Evolutionary conservation across 2,329 filamentous ascomycete genomes (phyloP).

Genomic region (Diaporthe batatas): DNA sequence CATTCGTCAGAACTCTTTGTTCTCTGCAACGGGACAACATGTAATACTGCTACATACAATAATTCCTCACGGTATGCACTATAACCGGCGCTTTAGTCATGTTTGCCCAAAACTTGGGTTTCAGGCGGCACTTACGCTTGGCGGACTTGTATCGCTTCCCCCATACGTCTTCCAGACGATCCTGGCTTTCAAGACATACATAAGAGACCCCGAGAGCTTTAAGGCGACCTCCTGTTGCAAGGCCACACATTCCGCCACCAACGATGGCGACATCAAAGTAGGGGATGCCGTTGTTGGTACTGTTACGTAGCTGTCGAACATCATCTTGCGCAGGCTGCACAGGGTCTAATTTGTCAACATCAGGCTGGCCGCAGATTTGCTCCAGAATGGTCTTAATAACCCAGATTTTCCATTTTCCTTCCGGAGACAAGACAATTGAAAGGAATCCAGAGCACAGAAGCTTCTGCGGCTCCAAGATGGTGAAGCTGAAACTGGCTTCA

Average conservation of each 20-base stretch:
- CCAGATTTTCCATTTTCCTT: not conserved
- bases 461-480: not conserved
- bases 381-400: conserved; percentile 1
- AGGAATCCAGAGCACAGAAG: not conserved
- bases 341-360: conserved; percentile 1
- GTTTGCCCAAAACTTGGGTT: not conserved
- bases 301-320: not conserved
- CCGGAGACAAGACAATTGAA: not conserved
- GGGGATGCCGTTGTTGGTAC: not conserved
- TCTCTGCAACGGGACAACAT: not conserved
- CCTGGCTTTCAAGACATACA: not conserved
- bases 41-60: not conserved
- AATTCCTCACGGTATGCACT: not conserved
- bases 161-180: not conserved
- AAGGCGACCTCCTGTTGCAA: conserved; percentile 1
- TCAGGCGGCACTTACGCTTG: not conserved
- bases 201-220: not conserved
- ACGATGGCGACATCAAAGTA: not conserved
- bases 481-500: not conserved
- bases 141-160: not conserved
- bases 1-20: not conserved
- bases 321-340: not conserved
- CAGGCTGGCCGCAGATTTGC: not conserved
- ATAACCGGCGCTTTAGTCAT: not conserved
- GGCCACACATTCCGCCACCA: conserved; percentile 1